phyloP scores from a whole-genome alignment of 2,329 filamentous ascomycete genomes.

The Arthrinium puccinioides region DNA sequence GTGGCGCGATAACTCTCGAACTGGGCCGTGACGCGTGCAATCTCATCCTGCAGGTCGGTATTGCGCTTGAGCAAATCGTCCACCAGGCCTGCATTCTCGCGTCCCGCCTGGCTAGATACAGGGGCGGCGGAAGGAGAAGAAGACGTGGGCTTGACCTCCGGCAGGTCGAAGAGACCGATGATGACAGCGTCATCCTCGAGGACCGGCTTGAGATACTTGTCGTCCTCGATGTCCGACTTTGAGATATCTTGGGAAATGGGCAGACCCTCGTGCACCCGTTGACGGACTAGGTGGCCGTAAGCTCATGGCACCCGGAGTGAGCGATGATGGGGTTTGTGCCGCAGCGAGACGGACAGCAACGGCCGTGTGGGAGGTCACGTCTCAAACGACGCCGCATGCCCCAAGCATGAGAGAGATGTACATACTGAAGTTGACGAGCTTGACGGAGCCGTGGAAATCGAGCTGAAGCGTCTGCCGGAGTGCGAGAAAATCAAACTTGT shows the following conservation, averaged over 20 bases:
- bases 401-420: slow-evolving; percentile 1
- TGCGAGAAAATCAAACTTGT: slow-evolving; percentile 60
- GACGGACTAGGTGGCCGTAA: slow-evolving; percentile 33
- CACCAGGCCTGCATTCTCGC: slow-evolving; percentile 21
- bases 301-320: too few relatives aligned
- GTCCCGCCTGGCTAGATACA: slow-evolving; percentile 10
- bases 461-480: slow-evolving; percentile 50
- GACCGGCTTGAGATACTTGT: slow-evolving; percentile 75
- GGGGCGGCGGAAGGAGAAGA: slow-evolving; percentile 9
- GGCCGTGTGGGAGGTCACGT: too few relatives aligned
- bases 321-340: too few relatives aligned
- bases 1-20: slow-evolving; percentile 59
- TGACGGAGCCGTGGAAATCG: slow-evolving; percentile 68
- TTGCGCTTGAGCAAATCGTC: slow-evolving; percentile 41
- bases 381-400: too few relatives aligned
- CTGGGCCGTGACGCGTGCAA: slow-evolving; percentile 51
- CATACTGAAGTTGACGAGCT: slow-evolving; percentile 62
- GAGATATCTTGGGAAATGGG: slow-evolving; percentile 51
- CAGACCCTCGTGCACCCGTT: slow-evolving; percentile 34
- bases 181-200: slow-evolving; percentile 86
- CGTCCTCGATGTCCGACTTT: slow-evolving; percentile 60
- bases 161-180: slow-evolving; percentile 77
- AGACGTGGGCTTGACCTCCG: slow-evolving; percentile 30
- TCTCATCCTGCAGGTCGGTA: slow-evolving; percentile 50
- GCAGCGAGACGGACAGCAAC: too few relatives aligned